Evolutionary conservation across 805 yeast genomes (phyloP).

Genomic region (Starmera pachycereana): DNA sequence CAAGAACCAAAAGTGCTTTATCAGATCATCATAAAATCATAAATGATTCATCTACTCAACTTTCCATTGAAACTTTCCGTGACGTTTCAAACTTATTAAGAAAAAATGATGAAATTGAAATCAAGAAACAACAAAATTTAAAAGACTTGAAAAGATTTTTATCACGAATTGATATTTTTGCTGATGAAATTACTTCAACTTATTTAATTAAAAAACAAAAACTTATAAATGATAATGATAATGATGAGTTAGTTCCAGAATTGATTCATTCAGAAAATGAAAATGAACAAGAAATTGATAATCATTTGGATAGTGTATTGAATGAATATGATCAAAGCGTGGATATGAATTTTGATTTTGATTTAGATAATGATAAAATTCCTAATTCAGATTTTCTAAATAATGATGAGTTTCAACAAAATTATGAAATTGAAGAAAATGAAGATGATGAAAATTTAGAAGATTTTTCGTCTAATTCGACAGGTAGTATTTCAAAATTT

Average conservation of each 20-base stretch:
- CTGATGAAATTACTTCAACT: too few species aligned
- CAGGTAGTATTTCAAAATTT: slow-evolving; percentile 31
- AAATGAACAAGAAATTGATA: slow-evolving; percentile 3
- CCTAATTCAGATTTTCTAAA: background rate
- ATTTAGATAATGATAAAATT: slow-evolving; percentile 25
- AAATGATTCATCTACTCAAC: slow-evolving; percentile 1
- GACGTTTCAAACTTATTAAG: slow-evolving; percentile 7
- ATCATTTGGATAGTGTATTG: slow-evolving; percentile 3
- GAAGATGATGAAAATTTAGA: slow-evolving; percentile 15
- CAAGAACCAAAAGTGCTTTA: background rate
- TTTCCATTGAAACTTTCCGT: slow-evolving; percentile 13
- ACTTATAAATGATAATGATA: too few species aligned
- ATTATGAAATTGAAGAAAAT: background rate
- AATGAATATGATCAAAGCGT: slow-evolving; percentile 10
- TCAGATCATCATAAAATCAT: slow-evolving; percentile 7
- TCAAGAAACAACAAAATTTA: too few species aligned
- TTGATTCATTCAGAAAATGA: slow-evolving; percentile 11
- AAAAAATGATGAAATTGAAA: too few species aligned
- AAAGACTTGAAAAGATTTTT: too few species aligned
- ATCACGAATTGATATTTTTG: too few species aligned
- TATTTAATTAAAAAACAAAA: too few species aligned
- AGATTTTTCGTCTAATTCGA: slow-evolving; percentile 7
- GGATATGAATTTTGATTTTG: slow-evolving; percentile 22
- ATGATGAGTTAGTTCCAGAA: slow-evolving; percentile 10
- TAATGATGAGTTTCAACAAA: slow-evolving; percentile 4